These are phyloP conservation scores for Trametes versicolor DNA, from an alignment of 1,284 basidiomycete species.

Conservation along the genomic window DNA sequence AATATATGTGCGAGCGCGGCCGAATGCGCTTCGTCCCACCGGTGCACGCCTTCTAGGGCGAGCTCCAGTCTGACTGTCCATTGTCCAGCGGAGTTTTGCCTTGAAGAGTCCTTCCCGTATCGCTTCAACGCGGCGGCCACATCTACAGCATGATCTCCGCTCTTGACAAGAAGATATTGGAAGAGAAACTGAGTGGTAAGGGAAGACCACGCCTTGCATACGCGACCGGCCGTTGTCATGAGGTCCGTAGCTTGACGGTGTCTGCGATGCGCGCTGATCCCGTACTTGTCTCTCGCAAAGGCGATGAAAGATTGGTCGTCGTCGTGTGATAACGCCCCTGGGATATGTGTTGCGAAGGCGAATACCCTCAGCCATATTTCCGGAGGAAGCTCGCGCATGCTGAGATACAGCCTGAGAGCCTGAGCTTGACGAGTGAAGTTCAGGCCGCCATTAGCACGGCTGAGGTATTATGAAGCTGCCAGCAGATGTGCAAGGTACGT, in stretches of 20 bases:
- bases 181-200: slow-evolving; percentile 42
- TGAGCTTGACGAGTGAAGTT: not conserved
- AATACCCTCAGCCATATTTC: slow-evolving; percentile 50
- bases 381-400: slow-evolving; percentile 21
- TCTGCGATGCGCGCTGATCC: slow-evolving; percentile 42
- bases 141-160: slow-evolving; percentile 40
- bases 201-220: slow-evolving; percentile 44
- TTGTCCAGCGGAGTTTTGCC: slow-evolving; percentile 17
- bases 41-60: slow-evolving; percentile 44
- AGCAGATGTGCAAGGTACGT: not conserved
- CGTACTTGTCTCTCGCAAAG: slow-evolving; percentile 44
- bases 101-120: not conserved
- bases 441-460: not conserved
- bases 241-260: slow-evolving; percentile 42
- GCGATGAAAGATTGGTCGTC: slow-evolving; percentile 42
- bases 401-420: not conserved
- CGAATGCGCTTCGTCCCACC: slow-evolving; percentile 41
- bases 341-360: slow-evolving; percentile 41
- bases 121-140: slow-evolving; percentile 36
- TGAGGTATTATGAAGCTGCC: not conserved
- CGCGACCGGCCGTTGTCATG: slow-evolving; percentile 43
- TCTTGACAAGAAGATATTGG: slow-evolving; percentile 46
- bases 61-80: slow-evolving; percentile 44
- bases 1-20: slow-evolving; percentile 41
- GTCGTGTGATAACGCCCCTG: slow-evolving; percentile 42